Conservation (phyloP, 768 basidiomycete species). For the Mycena sanguinolenta region DNA sequence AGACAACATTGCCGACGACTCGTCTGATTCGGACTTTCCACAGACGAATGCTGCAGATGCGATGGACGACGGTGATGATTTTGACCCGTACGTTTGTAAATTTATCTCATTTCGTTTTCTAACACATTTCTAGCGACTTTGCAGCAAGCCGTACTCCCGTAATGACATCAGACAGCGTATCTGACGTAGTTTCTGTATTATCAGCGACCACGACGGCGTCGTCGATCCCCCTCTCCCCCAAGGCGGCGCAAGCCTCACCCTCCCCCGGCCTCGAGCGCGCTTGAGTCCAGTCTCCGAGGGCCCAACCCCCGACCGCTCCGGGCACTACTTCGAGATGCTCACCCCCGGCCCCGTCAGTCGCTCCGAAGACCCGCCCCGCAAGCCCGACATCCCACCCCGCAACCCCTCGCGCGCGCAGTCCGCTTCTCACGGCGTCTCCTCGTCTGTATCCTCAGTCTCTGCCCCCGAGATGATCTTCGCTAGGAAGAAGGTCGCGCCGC, state of each 20-base stretch:
- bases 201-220: slow-evolving; percentile 67
- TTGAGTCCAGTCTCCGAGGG: slow-evolving; percentile 77
- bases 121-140: slow-evolving; percentile 68
- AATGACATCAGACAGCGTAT: slow-evolving; percentile 70
- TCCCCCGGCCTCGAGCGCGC: slow-evolving; percentile 56
- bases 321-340: slow-evolving; percentile 69
- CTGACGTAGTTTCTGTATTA: slow-evolving; percentile 72
- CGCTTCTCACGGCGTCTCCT: slow-evolving; percentile 19
- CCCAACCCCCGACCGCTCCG: slow-evolving; percentile 51
- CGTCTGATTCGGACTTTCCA: slow-evolving; percentile 64
- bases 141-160: slow-evolving; percentile 68
- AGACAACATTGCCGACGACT: slow-evolving; percentile 60
- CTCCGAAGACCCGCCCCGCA: slow-evolving; percentile 34
- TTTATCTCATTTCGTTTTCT: not conserved
- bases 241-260: slow-evolving; percentile 43
- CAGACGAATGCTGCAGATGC: slow-evolving; percentile 59
- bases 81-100: slow-evolving; percentile 74
- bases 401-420: slow-evolving; percentile 32
- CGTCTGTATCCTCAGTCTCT: slow-evolving; percentile 37
- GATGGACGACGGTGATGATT: slow-evolving; percentile 79
- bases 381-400: slow-evolving; percentile 37
- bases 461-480: slow-evolving; percentile 59
- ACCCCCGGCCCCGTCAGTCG: slow-evolving; percentile 52
- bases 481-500: slow-evolving; percentile 60
- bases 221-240: slow-evolving; percentile 64